A percentile compares a stretch with the other conserved stretches of the same genome.
Conservation (phyloP, 768 basidiomycete species). For the Suillus subalutaceus region DNA sequence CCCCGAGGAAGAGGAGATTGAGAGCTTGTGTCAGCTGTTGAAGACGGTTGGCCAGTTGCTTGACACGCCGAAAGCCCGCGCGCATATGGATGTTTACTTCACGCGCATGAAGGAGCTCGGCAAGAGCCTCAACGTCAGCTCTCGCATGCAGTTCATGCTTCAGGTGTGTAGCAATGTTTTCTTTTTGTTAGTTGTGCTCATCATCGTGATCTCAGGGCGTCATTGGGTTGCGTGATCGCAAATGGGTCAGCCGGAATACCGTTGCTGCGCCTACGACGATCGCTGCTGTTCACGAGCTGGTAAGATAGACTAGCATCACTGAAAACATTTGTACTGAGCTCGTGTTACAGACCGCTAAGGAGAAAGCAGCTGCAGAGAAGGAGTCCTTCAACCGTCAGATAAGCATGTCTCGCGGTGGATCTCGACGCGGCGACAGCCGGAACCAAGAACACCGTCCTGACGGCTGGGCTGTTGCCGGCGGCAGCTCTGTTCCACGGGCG, state of each 20-base stretch:
- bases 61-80: conserved; percentile 79
- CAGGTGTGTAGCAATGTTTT: conserved; percentile 58
- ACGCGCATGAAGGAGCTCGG: conserved; percentile 82
- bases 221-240: conserved; percentile 82
- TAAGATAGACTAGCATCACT: not conserved
- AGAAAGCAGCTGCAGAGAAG: conserved; percentile 69
- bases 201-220: conserved; percentile 66
- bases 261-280: conserved; percentile 85
- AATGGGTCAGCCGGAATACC: conserved; percentile 75
- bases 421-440: conserved; percentile 81
- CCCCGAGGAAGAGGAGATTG: conserved; percentile 98
- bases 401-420: conserved; percentile 89
- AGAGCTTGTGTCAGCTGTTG: conserved; percentile 91
- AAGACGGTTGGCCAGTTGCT: conserved; percentile 87
- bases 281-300: conserved; percentile 81
- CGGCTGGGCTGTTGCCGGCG: conserved; percentile 81
- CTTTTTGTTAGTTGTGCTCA: conserved; percentile 9
- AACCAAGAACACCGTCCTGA: conserved; percentile 70
- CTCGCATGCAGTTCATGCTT: conserved; percentile 95
- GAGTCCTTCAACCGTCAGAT: conserved; percentile 62
- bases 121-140: conserved; percentile 75
- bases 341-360: conserved; percentile 71
- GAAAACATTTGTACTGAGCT: conserved; percentile 9
- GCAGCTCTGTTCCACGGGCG: conserved; percentile 54
- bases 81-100: conserved; percentile 94